These are phyloP conservation scores for Sisymbrium irio DNA, from an alignment of 345 rosid genomes.

Conservation along the genomic window DNA sequence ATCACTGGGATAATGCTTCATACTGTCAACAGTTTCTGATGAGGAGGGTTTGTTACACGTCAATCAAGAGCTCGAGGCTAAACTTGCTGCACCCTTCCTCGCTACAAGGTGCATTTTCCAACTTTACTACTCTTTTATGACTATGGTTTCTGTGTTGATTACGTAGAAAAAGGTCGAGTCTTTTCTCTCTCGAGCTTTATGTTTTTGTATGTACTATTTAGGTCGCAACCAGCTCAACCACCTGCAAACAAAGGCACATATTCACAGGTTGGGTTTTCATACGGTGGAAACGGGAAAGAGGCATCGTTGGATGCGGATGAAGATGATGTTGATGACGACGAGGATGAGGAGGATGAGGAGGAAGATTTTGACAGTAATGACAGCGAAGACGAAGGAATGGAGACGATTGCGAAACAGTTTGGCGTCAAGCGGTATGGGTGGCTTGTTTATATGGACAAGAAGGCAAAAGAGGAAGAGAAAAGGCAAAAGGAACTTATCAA, in stretches of 20 bases:
- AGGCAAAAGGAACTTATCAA: constrained; percentile 92
- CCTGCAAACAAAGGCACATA: constrained; percentile 75
- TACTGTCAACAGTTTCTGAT: constrained; percentile 65
- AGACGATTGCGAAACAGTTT: constrained; percentile 82
- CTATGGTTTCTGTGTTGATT: background rate
- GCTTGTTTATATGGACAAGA: constrained; percentile 98
- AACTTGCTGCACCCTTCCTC: constrained; percentile 54
- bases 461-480: constrained; percentile 87
- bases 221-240: constrained; percentile 61
- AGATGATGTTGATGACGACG: constrained; percentile 67
- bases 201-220: constrained; percentile 22
- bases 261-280: constrained; percentile 93
- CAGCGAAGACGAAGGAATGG: constrained; percentile 94
- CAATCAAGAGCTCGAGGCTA: constrained; percentile 78
- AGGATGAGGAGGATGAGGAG: constrained; percentile 66
- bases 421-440: constrained; percentile 94
- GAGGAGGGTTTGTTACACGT: constrained; percentile 89
- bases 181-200: background rate
- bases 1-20: constrained; percentile 35
- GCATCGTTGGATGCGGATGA: constrained; percentile 54
- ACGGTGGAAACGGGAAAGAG: constrained; percentile 61
- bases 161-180: background rate
- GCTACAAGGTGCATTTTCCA: constrained; percentile 45
- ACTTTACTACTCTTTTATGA: background rate
- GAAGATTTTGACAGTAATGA: constrained; percentile 94